Conservation (phyloP, 73 alveolate genomes). For the Symbiodinium natans region DNA sequence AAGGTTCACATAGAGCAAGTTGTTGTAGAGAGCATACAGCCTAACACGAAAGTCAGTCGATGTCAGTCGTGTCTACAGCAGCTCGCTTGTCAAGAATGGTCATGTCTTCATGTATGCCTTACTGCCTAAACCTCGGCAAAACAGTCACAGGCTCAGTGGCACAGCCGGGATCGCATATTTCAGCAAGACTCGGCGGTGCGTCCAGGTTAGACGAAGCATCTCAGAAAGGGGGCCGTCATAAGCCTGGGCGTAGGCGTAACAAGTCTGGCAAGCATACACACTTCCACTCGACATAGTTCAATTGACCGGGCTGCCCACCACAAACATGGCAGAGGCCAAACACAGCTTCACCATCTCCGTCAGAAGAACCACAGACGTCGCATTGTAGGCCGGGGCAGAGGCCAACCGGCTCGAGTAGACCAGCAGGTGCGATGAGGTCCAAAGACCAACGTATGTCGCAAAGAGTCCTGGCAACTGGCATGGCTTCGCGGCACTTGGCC, state of each 20-base stretch:
- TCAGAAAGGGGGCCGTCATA: slow-evolving; percentile 63
- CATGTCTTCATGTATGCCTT: background rate
- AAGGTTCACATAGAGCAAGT: slow-evolving; percentile 62
- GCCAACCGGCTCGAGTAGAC: slow-evolving; percentile 57
- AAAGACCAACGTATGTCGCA: slow-evolving; percentile 22
- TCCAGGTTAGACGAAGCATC: slow-evolving; percentile 23
- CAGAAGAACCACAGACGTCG: slow-evolving; percentile 83
- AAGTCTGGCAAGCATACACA: too few relatives aligned
- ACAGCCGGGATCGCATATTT: slow-evolving; percentile 56
- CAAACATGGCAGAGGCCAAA: slow-evolving; percentile 69
- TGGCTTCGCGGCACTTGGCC: too few relatives aligned
- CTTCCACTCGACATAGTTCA: too few relatives aligned
- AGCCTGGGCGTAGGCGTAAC: slow-evolving; percentile 3
- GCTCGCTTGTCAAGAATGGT: background rate
- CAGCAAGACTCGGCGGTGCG: slow-evolving; percentile 22
- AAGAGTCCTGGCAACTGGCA: background rate
- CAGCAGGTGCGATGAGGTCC: slow-evolving; percentile 89
- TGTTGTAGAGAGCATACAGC: slow-evolving; percentile 86
- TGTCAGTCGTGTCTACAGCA: background rate
- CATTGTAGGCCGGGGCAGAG: slow-evolving; percentile 57
- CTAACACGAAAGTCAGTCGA: background rate
- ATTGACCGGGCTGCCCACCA: background rate
- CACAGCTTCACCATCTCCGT: slow-evolving; percentile 55
- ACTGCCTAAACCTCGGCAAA: too few relatives aligned
- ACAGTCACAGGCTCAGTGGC: background rate